A percentile compares a stretch with the other conserved stretches of the same genome.
These are phyloP conservation scores for Cucurbita argyrosperma DNA, from an alignment of 306 rosid genomes.

Conservation along the genomic window DNA sequence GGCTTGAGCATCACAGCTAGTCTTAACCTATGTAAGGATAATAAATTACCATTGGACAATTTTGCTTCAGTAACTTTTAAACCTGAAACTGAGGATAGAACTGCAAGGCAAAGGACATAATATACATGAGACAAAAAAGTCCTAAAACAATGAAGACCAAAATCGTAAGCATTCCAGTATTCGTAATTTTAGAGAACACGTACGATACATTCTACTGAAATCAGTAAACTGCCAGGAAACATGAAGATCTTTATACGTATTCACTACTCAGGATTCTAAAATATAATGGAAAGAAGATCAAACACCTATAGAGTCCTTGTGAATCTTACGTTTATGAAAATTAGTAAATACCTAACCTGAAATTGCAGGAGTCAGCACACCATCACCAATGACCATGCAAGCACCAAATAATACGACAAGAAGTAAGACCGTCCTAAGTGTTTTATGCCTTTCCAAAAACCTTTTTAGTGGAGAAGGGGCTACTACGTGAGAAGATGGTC, in stretches of 20 bases:
- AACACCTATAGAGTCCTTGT: neutral
- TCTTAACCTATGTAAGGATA: neutral
- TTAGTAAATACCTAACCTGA: slow-evolving; percentile 36
- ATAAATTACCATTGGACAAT: slow-evolving; percentile 34
- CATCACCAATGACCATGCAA: slow-evolving; percentile 88
- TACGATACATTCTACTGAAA: neutral
- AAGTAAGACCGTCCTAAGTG: slow-evolving; percentile 50
- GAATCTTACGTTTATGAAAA: neutral
- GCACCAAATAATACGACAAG: slow-evolving; percentile 65
- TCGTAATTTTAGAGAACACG: neutral
- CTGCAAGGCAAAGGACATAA: slow-evolving; percentile 28
- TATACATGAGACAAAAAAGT: neutral
- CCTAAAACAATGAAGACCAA: neutral
- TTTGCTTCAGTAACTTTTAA: slow-evolving; percentile 44
- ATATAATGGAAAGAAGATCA: neutral
- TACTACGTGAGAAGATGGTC: slow-evolving; percentile 43
- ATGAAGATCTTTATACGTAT: neutral
- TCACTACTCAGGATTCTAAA: neutral
- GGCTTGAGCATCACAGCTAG: neutral
- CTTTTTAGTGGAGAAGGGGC: slow-evolving; percentile 47
- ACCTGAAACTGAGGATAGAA: slow-evolving; percentile 74
- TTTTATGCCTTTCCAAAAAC: slow-evolving; percentile 68
- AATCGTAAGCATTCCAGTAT: neutral
- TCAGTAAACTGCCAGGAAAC: neutral
- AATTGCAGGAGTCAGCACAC: slow-evolving; percentile 83